A percentile compares a stretch with the other conserved stretches of the same genome.
phyloP scores from a whole-genome alignment of 2,329 filamentous ascomycete species.

The Microdochium nivale region DNA sequence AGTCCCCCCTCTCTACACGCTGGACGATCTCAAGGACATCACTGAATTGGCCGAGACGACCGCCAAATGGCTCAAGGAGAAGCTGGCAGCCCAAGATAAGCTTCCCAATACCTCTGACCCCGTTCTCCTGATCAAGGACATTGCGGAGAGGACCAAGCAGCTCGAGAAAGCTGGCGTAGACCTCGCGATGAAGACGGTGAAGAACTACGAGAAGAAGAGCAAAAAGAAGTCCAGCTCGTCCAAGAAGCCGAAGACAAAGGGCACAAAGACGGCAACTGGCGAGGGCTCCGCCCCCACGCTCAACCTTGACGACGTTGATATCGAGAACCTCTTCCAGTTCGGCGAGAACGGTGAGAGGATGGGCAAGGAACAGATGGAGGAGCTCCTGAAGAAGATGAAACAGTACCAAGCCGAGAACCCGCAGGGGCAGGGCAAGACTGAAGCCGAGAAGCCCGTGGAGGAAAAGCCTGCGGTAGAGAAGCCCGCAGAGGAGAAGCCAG shows the following conservation, averaged over 20 bases:
- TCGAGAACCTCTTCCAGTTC: constrained; percentile 23
- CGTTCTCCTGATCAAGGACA: constrained; percentile 62
- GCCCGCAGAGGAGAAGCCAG: too few relatives aligned
- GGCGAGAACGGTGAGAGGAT: constrained; percentile 31
- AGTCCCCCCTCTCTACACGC: constrained; percentile 59
- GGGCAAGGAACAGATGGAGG: constrained; percentile 18
- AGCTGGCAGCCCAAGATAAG: constrained; percentile 61
- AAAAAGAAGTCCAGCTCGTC: constrained; percentile 29
- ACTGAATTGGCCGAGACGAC: constrained; percentile 54
- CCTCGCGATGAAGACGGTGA: constrained; percentile 61
- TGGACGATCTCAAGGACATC: constrained; percentile 61
- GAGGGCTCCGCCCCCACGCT: constrained; percentile 25
- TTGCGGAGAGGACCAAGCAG: constrained; percentile 59
- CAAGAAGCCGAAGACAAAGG: constrained; percentile 32
- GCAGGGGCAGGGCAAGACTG: constrained; percentile 14
- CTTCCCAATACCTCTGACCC: constrained; percentile 66
- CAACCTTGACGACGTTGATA: constrained; percentile 25
- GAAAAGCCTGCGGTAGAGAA: too few relatives aligned
- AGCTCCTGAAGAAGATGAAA: constrained; percentile 5
- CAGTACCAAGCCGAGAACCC: constrained; percentile 7
- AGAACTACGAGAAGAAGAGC: constrained; percentile 39
- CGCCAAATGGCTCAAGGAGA: constrained; percentile 66
- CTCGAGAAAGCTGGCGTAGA: constrained; percentile 64
- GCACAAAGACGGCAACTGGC: constrained; percentile 23
- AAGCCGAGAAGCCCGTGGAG: constrained; percentile 13